Evolutionary conservation across 2,329 filamentous ascomycete species (phyloP).

Genomic region (Scortechinia acanthostroma): DNA sequence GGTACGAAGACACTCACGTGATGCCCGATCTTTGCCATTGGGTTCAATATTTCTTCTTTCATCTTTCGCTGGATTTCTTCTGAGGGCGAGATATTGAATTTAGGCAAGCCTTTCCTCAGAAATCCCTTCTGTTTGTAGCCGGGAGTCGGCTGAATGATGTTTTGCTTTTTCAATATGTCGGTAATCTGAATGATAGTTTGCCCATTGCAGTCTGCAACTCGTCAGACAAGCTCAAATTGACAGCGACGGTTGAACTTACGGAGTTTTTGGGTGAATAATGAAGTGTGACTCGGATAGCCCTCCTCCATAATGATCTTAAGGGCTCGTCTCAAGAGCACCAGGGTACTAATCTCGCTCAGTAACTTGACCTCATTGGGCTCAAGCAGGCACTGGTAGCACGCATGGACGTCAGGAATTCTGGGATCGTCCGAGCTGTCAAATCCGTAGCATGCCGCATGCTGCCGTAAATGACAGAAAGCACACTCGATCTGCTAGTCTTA

Average conservation of each 20-base stretch:
- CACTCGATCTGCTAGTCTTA: slow-evolving; percentile 27
- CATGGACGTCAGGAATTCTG: slow-evolving; percentile 27
- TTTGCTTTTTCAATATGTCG: slow-evolving; percentile 14
- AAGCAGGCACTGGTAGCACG: slow-evolving; percentile 35
- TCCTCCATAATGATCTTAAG: slow-evolving; percentile 16
- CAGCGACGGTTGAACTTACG: slow-evolving; percentile 11
- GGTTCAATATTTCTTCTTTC: slow-evolving; percentile 16
- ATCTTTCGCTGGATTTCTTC: slow-evolving; percentile 11
- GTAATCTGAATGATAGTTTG: slow-evolving; percentile 16
- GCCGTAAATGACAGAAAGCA: slow-evolving; percentile 29
- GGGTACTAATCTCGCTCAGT: slow-evolving; percentile 14
- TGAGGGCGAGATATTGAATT: slow-evolving; percentile 12
- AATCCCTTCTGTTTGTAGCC: slow-evolving; percentile 19
- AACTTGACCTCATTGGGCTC: slow-evolving; percentile 14
- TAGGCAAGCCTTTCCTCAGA: slow-evolving; percentile 15
- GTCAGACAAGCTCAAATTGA: slow-evolving; percentile 7
- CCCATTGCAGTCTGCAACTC: slow-evolving; percentile 16
- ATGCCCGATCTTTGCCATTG: slow-evolving; percentile 19
- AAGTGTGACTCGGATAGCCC: slow-evolving; percentile 14
- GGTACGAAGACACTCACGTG: slow-evolving; percentile 12
- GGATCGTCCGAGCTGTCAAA: slow-evolving; percentile 23
- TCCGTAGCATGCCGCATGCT: slow-evolving; percentile 36
- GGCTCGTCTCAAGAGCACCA: slow-evolving; percentile 15
- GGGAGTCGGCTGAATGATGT: slow-evolving; percentile 14
- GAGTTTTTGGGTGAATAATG: slow-evolving; percentile 16